These are phyloP conservation scores for Cyclanthera cordifolia DNA, from an alignment of 306 rosid genomes.

Conservation along the genomic window DNA sequence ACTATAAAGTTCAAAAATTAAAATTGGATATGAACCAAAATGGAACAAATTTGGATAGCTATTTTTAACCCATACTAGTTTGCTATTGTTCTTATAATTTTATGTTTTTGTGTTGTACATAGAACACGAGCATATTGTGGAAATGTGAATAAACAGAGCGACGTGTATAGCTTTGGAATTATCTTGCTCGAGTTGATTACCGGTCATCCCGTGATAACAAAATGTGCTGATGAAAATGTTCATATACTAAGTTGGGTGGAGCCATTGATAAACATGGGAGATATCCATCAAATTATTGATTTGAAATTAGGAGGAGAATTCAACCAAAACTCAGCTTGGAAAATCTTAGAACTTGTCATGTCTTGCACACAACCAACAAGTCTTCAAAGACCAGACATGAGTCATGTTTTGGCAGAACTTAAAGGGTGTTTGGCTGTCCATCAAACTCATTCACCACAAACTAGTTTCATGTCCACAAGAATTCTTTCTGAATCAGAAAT, in stretches of 20 bases:
- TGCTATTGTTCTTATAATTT: background rate
- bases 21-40: no score
- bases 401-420: constrained; percentile 14
- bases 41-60: no score
- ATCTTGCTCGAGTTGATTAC: constrained; percentile 27
- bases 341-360: constrained; percentile 23
- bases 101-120: no score
- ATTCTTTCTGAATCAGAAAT: background rate
- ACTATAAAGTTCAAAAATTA: no score
- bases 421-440: constrained; percentile 13
- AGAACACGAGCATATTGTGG: background rate
- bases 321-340: constrained; percentile 22
- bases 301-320: constrained; percentile 18
- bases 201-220: background rate
- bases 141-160: constrained; percentile 9
- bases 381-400: constrained; percentile 23
- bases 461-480: background rate
- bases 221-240: background rate
- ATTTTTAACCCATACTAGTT: no score
- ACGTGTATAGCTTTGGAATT: constrained; percentile 26
- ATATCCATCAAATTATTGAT: constrained; percentile 19
- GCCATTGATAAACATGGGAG: constrained; percentile 14
- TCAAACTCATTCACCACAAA: background rate
- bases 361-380: constrained; percentile 5
- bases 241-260: constrained; percentile 23